These are phyloP conservation scores for Pistacia integerrima DNA, from an alignment of 345 rosid genomes.

Conservation along the genomic window DNA sequence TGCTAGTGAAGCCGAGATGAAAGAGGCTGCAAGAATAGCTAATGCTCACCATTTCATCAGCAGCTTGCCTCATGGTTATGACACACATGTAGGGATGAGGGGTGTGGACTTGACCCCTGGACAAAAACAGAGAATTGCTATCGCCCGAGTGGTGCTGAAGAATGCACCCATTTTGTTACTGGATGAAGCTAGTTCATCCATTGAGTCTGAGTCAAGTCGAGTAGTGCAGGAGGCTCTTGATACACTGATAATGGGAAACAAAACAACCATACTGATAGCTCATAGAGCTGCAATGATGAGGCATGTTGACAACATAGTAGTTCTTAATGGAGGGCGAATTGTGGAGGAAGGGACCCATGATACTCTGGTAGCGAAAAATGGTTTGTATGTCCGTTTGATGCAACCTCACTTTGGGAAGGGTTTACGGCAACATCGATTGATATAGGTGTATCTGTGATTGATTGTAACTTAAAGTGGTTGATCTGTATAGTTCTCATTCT, in stretches of 20 bases:
- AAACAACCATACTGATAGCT: conserved; percentile 92
- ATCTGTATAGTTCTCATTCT: conserved; percentile 30
- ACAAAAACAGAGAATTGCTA: conserved; percentile 96
- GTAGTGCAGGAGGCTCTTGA: conserved; percentile 97
- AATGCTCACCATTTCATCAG: conserved; percentile 99
- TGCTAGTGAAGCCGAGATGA: conserved; percentile 96
- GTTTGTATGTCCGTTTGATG: conserved; percentile 92
- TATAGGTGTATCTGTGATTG: conserved; percentile 41
- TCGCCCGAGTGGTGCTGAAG: conserved; percentile 92
- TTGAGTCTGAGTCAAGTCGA: conserved; percentile 96
- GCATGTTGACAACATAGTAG: conserved; percentile 94
- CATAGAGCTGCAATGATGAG: conserved; percentile 98
- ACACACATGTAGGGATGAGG: conserved; percentile 98
- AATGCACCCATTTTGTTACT: conserved; percentile 90
- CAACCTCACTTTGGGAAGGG: conserved; percentile 98
- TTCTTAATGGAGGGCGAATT: conserved; percentile 93
- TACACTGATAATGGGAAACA: conserved; percentile 94
- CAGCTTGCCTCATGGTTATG: conserved; percentile 96
- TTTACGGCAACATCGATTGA: conserved; percentile 80
- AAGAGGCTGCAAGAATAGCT: conserved; percentile 99
- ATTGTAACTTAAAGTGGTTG: conserved; percentile 24
- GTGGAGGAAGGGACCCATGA: conserved; percentile 97
- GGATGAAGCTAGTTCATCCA: conserved; percentile 96
- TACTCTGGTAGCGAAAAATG: conserved; percentile 78
- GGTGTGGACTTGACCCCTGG: conserved; percentile 98